A percentile compares a stretch with the other conserved stretches of the same genome.
phyloP scores from a whole-genome alignment of 192 early-diverging fungal genomes.

The Pecoramyces ruminantium region DNA sequence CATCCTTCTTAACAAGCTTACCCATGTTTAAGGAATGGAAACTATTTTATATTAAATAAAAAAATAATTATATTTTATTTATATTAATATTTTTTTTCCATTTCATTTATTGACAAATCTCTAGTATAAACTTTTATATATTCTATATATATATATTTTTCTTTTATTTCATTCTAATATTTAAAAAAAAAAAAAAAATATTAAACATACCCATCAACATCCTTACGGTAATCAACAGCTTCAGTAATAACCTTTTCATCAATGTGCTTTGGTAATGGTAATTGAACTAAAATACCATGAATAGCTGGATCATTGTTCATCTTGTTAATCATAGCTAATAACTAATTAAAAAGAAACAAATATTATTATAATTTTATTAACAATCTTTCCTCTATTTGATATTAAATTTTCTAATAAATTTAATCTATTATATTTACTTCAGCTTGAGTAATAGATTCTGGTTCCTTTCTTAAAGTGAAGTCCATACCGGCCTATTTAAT shows the following conservation, averaged over 20 bases:
- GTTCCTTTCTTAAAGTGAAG: constrained; percentile 51
- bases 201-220: constrained; percentile 77
- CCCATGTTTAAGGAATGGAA: constrained; percentile 93
- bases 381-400: too few species aligned
- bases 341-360: constrained; percentile 10
- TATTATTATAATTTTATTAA: too few species aligned
- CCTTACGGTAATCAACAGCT: constrained; percentile 68
- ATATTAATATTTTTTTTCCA: too few species aligned
- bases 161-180: neutral
- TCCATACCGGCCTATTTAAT: constrained; percentile 49
- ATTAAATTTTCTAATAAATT: neutral
- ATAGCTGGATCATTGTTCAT: constrained; percentile 65
- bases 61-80: too few species aligned
- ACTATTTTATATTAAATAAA: constrained; percentile 16
- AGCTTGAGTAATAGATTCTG: constrained; percentile 42
- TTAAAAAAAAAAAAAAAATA: neutral
- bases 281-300: constrained; percentile 93
- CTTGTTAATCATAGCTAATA: constrained; percentile 43
- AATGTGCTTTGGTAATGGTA: constrained; percentile 78
- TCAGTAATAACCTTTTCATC: constrained; percentile 70
- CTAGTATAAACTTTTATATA: too few species aligned
- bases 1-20: constrained; percentile 61
- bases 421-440: constrained; percentile 17
- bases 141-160: too few species aligned
- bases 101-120: too few species aligned